A percentile compares a stretch with the other conserved stretches of the same genome.
Evolutionary conservation across 345 rosid genomes (phyloP).

Genomic region (Gossypium turneri): DNA sequence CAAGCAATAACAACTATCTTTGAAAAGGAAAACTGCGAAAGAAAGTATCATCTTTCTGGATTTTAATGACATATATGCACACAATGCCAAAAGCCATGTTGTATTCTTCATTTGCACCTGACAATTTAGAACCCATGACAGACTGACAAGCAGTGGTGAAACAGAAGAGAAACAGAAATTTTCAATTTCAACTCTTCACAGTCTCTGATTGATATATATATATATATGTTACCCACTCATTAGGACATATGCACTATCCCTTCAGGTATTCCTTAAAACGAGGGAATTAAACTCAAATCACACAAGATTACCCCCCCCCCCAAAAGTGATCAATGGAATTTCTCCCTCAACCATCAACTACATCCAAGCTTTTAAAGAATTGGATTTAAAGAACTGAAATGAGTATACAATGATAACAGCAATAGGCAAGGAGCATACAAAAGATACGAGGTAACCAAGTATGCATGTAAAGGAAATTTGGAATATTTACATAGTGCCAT

Average conservation of each 20-base stretch:
- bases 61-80: neutral
- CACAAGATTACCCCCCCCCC: neutral
- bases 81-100: neutral
- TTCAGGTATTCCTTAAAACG: neutral
- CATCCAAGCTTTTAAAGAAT: neutral
- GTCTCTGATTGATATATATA: neutral
- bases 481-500: neutral
- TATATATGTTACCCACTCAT: neutral
- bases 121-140: neutral
- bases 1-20: neutral
- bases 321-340: neutral
- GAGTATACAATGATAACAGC: neutral
- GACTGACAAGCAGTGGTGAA: neutral
- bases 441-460: neutral
- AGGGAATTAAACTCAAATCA: slow-evolving; percentile 2
- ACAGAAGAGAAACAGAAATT: neutral
- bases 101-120: neutral
- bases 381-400: neutral
- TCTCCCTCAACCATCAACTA: neutral
- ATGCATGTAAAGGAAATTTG: neutral
- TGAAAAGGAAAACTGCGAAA: neutral
- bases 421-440: neutral
- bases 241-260: neutral
- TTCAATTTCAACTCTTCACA: neutral
- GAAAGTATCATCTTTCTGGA: neutral